These are phyloP conservation scores for Ophioceras dolichostomum DNA, from an alignment of 2,329 filamentous ascomycete genomes.

Conservation along the genomic window DNA sequence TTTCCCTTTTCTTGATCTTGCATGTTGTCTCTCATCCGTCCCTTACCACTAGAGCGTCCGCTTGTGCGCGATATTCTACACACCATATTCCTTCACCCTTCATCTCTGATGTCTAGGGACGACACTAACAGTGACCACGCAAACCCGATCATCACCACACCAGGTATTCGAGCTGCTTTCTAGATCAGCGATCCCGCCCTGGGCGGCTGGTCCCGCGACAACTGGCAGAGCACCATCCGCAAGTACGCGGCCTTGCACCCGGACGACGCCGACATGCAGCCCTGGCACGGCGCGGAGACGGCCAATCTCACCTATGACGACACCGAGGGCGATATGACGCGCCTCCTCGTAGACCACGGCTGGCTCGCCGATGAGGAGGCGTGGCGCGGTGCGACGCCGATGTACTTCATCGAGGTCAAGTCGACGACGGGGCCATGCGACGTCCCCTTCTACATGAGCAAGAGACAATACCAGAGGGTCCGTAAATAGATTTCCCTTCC, in stretches of 20 bases:
- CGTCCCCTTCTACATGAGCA: conserved; percentile 33
- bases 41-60: neutral
- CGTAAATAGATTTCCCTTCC: too few species aligned
- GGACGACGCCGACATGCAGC: conserved; percentile 23
- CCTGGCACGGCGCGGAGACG: conserved; percentile 29
- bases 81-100: too few species aligned
- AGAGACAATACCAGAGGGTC: conserved; percentile 27
- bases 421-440: conserved; percentile 24
- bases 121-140: too few species aligned
- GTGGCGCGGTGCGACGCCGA: conserved; percentile 16
- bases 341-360: conserved; percentile 18
- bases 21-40: neutral
- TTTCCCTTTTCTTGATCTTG: too few species aligned
- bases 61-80: too few species aligned
- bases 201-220: conserved; percentile 21
- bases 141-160: too few species aligned
- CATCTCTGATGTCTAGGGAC: too few species aligned
- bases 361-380: conserved; percentile 15
- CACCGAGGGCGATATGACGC: conserved; percentile 17
- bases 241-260: conserved; percentile 22
- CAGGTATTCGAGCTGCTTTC: conserved; percentile 30
- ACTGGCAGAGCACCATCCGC: conserved; percentile 38
- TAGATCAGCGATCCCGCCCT: conserved; percentile 12
- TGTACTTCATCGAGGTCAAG: conserved; percentile 40
- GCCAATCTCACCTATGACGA: conserved; percentile 34